Evolutionary conservation across 2,329 filamentous ascomycete species (phyloP).

Genomic region (Colletotrichum abscissum): DNA sequence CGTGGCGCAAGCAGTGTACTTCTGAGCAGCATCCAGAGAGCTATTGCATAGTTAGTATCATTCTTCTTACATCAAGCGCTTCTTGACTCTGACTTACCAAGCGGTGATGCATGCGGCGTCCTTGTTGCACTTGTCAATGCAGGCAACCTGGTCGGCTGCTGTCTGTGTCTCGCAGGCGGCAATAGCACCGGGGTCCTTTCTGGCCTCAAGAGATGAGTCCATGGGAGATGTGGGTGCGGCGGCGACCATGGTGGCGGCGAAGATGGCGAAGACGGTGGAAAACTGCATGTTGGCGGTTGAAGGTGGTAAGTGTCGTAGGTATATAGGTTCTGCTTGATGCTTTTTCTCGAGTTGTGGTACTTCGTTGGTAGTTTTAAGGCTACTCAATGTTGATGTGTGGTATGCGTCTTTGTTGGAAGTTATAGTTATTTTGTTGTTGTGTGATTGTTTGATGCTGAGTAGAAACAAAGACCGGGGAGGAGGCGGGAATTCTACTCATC

Average conservation of each 20-base stretch:
- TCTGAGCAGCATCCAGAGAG: background rate
- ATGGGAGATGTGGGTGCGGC: background rate
- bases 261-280: background rate
- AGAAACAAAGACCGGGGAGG: accelerated
- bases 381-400: accelerated
- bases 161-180: background rate
- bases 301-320: background rate
- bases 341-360: background rate
- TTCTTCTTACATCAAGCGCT: no score
- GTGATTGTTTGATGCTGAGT: background rate
- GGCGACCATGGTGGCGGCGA: background rate
- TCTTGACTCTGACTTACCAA: background rate
- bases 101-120: background rate
- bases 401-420: background rate
- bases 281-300: background rate
- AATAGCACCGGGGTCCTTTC: background rate
- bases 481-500: background rate
- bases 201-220: background rate
- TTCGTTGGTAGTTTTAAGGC: background rate
- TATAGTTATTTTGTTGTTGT: background rate
- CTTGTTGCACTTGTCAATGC: background rate
- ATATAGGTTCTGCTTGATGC: accelerated
- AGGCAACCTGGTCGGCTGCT: background rate
- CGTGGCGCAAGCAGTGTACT: background rate
- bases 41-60: background rate